Evolutionary conservation across 1,284 basidiomycete genomes (phyloP).

Genomic region (Austropuccinia psidii): DNA sequence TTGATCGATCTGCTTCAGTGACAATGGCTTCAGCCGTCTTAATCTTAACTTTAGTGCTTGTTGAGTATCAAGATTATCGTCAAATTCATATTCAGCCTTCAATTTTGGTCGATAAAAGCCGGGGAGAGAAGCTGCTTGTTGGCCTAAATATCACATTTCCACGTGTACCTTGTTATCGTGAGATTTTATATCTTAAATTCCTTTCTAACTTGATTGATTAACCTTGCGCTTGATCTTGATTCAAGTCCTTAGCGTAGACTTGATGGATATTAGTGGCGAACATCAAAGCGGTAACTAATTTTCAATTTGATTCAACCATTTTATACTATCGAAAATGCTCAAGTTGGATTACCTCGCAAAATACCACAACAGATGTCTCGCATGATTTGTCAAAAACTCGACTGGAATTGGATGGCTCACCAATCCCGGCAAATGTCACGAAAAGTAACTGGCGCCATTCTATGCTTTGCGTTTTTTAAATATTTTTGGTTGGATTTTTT

Average conservation of each 20-base stretch:
- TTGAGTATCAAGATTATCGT: constrained; percentile 94
- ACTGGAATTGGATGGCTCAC: constrained; percentile 58
- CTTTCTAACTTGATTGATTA: not conserved
- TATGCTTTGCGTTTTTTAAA: no score
- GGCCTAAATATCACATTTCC: constrained; percentile 92
- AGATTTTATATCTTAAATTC: not conserved
- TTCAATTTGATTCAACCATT: not conserved
- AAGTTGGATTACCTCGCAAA: not conserved
- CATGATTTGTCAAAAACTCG: constrained; percentile 85
- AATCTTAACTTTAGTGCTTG: constrained; percentile 78
- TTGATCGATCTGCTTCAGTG: constrained; percentile 49
- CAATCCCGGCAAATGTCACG: constrained; percentile 53
- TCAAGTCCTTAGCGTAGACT: constrained; percentile 81
- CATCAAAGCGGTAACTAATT: constrained; percentile 57
- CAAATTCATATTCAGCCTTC: constrained; percentile 59
- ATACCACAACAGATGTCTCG: constrained; percentile 66
- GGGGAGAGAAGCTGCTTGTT: constrained; percentile 88
- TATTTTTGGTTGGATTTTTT: not conserved
- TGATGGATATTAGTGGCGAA: constrained; percentile 98
- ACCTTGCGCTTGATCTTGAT: not conserved
- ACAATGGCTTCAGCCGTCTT: constrained; percentile 85
- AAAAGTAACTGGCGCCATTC: constrained; percentile 38
- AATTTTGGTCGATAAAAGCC: constrained; percentile 80
- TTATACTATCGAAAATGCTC: not conserved
- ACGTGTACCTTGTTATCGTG: constrained; percentile 91